Percentiles rank a stretch among this genome's conserved stretches.
Conservation (phyloP, 2,329 filamentous ascomycete species). For the Xylaria digitata region DNA sequence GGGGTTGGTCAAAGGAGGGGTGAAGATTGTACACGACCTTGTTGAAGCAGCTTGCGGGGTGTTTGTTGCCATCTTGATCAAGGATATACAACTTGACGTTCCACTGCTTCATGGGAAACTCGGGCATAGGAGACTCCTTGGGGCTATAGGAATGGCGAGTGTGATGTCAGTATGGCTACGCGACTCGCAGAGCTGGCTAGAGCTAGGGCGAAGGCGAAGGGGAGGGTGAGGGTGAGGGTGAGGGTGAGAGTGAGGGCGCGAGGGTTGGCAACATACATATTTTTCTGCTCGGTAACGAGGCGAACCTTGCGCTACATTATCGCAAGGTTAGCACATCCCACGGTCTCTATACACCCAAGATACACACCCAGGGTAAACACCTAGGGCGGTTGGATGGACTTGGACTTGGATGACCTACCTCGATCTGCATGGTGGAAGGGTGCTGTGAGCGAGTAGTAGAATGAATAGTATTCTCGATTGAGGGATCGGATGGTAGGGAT, state of each 20-base stretch:
- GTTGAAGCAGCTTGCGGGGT: constrained; percentile 85
- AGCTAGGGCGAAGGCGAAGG: not conserved
- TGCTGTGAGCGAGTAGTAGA: not conserved
- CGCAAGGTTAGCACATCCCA: constrained; percentile 40
- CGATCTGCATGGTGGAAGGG: constrained; percentile 45
- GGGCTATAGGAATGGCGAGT: constrained; percentile 62
- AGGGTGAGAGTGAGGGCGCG: not conserved
- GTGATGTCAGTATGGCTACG: constrained; percentile 37
- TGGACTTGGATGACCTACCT: constrained; percentile 43
- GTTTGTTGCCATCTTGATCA: constrained; percentile 86
- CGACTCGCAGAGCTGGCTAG: constrained; percentile 9
- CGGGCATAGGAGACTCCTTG: constrained; percentile 83
- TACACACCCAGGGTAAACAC: not conserved
- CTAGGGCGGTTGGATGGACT: not conserved
- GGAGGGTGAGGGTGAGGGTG: not conserved
- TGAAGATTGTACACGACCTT: constrained; percentile 95
- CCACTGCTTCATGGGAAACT: constrained; percentile 94
- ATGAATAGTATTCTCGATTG: not conserved
- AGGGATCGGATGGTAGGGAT: not conserved
- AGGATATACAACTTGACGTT: constrained; percentile 85
- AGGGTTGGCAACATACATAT: constrained; percentile 73
- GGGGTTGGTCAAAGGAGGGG: constrained; percentile 88
- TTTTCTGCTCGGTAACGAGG: constrained; percentile 90
- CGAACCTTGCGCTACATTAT: constrained; percentile 83
- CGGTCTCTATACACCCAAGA: not conserved